Evolutionary conservation across 768 basidiomycete genomes (phyloP).

Genomic region (Boletellus ananiceps): DNA sequence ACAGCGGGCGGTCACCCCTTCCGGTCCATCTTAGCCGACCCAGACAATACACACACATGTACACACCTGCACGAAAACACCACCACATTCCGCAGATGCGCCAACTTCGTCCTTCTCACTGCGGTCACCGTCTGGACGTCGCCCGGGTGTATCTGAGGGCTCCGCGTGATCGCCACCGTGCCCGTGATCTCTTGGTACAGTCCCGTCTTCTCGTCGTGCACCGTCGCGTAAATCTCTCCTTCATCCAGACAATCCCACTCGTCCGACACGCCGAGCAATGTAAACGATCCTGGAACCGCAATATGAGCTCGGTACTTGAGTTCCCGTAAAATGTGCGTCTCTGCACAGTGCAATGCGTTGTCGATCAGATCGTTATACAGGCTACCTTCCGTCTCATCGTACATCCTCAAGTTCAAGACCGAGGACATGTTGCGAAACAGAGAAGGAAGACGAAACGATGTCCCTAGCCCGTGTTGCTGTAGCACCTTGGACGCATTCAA

Average conservation of each 20-base stretch:
- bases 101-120: constrained; percentile 37
- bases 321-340: constrained; percentile 45
- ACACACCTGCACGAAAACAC: constrained; percentile 47
- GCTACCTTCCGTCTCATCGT: constrained; percentile 4
- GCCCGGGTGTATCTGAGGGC: constrained; percentile 53
- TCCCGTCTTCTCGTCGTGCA: constrained; percentile 29
- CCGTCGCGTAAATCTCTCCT: constrained; percentile 46
- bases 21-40: constrained; percentile 3
- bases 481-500: constrained; percentile 36
- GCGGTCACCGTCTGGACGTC: constrained; percentile 41
- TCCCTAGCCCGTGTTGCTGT: constrained; percentile 41
- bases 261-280: constrained; percentile 51
- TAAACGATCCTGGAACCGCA: constrained; percentile 43
- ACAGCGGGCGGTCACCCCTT: constrained; percentile 41
- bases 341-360: constrained; percentile 35
- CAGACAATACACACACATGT: not conserved
- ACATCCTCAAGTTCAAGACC: constrained; percentile 29
- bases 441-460: constrained; percentile 42
- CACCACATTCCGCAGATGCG: constrained; percentile 41
- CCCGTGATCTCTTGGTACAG: constrained; percentile 33
- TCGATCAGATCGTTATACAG: constrained; percentile 36
- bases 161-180: constrained; percentile 41
- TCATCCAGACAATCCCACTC: constrained; percentile 43
- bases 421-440: constrained; percentile 35
- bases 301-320: constrained; percentile 51